Conservation (phyloP, 2,329 filamentous ascomycete species). For the Pestalotiopsis sp. region DNA sequence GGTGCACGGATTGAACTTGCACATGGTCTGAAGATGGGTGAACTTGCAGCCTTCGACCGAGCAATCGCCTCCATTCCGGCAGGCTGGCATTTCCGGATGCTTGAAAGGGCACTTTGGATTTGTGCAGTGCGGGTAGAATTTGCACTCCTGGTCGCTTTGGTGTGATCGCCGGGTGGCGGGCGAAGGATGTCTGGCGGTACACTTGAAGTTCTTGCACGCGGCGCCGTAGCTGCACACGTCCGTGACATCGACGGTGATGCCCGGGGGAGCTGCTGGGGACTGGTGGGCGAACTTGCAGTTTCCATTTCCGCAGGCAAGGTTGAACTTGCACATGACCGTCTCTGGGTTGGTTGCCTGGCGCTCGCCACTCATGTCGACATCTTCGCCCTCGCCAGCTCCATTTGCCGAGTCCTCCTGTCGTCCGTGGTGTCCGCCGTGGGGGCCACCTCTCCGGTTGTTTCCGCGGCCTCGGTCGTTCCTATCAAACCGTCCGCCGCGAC, state of each 20-base stretch:
- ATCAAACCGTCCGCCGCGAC: constrained; percentile 65
- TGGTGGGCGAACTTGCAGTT: constrained; percentile 95
- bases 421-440: constrained; percentile 40
- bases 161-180: constrained; percentile 79
- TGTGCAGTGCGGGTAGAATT: constrained; percentile 88
- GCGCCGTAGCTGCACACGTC: constrained; percentile 84
- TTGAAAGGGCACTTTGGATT: constrained; percentile 87
- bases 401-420: constrained; percentile 35
- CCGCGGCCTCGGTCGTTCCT: constrained; percentile 64
- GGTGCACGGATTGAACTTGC: constrained; percentile 89
- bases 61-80: constrained; percentile 90
- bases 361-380: constrained; percentile 63
- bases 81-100: constrained; percentile 84
- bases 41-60: constrained; percentile 83
- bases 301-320: constrained; percentile 82
- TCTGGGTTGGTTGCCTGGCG: constrained; percentile 60
- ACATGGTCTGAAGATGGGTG: constrained; percentile 81
- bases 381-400: constrained; percentile 49
- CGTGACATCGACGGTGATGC: constrained; percentile 74
- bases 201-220: constrained; percentile 96
- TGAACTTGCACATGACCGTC: constrained; percentile 83
- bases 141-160: constrained; percentile 84
- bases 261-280: constrained; percentile 83
- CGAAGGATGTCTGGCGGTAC: constrained; percentile 87
- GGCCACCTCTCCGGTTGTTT: constrained; percentile 48